Evolutionary conservation across 1,139 yeast species (phyloP).

Genomic region (Magnusiomyces clavatus): DNA sequence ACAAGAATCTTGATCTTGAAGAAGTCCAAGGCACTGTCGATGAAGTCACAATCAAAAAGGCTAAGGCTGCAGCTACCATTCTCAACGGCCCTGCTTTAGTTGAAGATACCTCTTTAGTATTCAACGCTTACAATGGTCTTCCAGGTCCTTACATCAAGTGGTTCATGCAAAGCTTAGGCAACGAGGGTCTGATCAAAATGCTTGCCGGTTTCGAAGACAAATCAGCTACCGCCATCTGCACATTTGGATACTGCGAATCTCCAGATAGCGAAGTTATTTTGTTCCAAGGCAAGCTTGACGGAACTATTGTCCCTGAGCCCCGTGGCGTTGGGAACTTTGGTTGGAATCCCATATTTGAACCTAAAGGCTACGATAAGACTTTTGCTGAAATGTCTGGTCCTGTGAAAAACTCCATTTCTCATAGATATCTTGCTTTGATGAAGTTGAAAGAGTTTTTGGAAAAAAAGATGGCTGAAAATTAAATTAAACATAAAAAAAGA

Average conservation of each 20-base stretch:
- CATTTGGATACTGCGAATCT: conserved; percentile 85
- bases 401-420: conserved; percentile 74
- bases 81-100: conserved; percentile 75
- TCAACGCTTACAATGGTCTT: conserved; percentile 67
- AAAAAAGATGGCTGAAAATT: background rate
- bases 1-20: conserved; percentile 65
- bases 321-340: conserved; percentile 58
- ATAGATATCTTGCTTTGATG: conserved; percentile 74
- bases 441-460: conserved; percentile 55
- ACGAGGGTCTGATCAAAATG: conserved; percentile 68
- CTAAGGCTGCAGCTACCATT: conserved; percentile 60
- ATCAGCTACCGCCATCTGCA: conserved; percentile 81
- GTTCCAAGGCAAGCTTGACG: conserved; percentile 81
- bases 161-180: conserved; percentile 71
- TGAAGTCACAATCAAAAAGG: conserved; percentile 76
- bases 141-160: conserved; percentile 95
- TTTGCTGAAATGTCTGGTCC: conserved; percentile 83
- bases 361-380: conserved; percentile 57
- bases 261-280: conserved; percentile 63
- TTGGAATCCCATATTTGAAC: conserved; percentile 89
- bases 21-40: conserved; percentile 88
- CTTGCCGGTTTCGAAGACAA: conserved; percentile 75
- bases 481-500: too few species aligned
- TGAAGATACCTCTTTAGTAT: conserved; percentile 90
- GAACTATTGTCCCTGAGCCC: conserved; percentile 64